Base-by-base conservation (phyloP, 495 filamentous ascomycete genomes). In the Penicillium steckii region DNA sequence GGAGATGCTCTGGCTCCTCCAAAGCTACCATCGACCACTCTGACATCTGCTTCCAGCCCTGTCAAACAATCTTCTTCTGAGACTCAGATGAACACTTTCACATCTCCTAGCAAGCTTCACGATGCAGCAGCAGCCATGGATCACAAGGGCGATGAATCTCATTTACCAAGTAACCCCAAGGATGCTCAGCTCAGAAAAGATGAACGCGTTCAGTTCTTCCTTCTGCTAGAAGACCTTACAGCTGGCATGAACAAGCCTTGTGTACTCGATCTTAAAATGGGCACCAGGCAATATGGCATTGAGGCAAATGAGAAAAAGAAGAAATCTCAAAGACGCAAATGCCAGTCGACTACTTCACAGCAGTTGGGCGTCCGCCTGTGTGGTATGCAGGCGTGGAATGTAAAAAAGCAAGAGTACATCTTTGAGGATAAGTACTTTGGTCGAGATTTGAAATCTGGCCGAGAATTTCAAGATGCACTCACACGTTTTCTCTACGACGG, bases 381-480 rank as follows among this genome's bases (percentile, higher is more conserved):
- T 65, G 94, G 94, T 17, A 88, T 98, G 77, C 94, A 98, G 65
- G 87, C 92, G 2, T 98, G 92, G 91, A 91, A 96, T 64, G 84
- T 85, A 32, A 85, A 86, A 55, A 86, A 84, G 44, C 83, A 94
- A 62, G 81, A 81, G 15, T 96, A 96, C 60, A 70, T 87, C 23
- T 98, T 96, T 61, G 85, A 93, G 64, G 95, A 97, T 78, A 98
- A 98, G 71, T 98, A 98, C 69, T 96, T 91, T 65, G 94, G 94
- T 22, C 86, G 94, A 32, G 84, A 89, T 56, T 70, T 98, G 15
- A 95, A 92, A 64, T 89, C 87, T 18, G 94, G 95, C 10, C 80
- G 82, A 9, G 91, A 96, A 65, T 97, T 98, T 67, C 90, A 95
- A 61, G 83, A 86, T 55, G 91, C 91, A 2, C 79, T 98, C 10